Evolutionary conservation across 2,329 filamentous ascomycete species (phyloP).

Genomic region (Aspergillus proliferans): DNA sequence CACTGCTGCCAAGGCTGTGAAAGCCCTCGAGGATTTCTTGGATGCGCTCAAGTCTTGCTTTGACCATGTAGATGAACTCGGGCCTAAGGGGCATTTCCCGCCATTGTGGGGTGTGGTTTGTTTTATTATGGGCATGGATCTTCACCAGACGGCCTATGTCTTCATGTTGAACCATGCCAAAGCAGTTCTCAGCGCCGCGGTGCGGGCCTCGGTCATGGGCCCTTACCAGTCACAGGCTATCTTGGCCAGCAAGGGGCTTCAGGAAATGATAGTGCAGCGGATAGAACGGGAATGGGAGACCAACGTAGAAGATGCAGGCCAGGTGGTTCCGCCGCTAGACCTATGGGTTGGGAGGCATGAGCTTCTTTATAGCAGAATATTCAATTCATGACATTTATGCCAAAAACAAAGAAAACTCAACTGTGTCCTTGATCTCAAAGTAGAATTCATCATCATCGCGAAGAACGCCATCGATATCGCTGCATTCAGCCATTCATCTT

Average conservation of each 20-base stretch:
- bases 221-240: slow-evolving; percentile 59
- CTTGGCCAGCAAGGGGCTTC: slow-evolving; percentile 49
- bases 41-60: slow-evolving; percentile 30
- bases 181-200: slow-evolving; percentile 56
- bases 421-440: not conserved
- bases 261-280: slow-evolving; percentile 45
- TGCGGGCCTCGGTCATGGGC: slow-evolving; percentile 58
- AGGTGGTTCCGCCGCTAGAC: slow-evolving; percentile 57
- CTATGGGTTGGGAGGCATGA: slow-evolving; percentile 61
- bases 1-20: slow-evolving; percentile 14
- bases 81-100: slow-evolving; percentile 51
- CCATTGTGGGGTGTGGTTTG: slow-evolving; percentile 56
- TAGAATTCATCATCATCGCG: not conserved
- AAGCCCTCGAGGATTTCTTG: slow-evolving; percentile 33
- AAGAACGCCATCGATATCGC: slow-evolving; percentile 13
- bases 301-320: slow-evolving; percentile 50
- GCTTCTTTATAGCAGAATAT: slow-evolving; percentile 60
- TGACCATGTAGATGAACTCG: slow-evolving; percentile 26
- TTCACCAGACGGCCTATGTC: slow-evolving; percentile 52
- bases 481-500: slow-evolving; percentile 16
- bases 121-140: slow-evolving; percentile 46
- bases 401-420: not conserved
- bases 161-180: slow-evolving; percentile 61
- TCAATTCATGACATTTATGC: slow-evolving; percentile 50
- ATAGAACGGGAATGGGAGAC: slow-evolving; percentile 46